Evolutionary conservation across 2,329 filamentous ascomycete species (phyloP).

Genomic region (Thelonectria blattea): DNA sequence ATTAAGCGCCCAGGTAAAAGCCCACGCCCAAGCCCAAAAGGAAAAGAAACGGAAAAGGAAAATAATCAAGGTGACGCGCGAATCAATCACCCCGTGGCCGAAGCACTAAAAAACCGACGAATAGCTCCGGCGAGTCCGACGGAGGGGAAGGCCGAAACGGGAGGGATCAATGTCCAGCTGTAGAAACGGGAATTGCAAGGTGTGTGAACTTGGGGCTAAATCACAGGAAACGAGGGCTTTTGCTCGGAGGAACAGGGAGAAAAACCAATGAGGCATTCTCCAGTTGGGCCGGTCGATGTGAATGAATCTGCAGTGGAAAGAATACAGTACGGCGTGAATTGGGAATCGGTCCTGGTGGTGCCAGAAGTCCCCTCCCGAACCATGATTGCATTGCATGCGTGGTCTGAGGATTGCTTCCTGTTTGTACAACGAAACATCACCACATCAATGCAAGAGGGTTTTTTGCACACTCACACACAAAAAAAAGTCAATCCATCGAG

Average conservation of each 20-base stretch:
- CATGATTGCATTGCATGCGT: neutral
- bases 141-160: too few species aligned
- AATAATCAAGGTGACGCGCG: conserved; percentile 18
- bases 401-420: neutral
- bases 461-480: conserved; percentile 4
- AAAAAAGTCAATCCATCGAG: neutral
- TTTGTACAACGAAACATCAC: neutral
- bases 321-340: neutral
- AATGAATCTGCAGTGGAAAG: neutral
- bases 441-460: neutral
- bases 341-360: neutral
- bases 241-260: too few species aligned
- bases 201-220: too few species aligned
- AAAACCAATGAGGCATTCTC: neutral
- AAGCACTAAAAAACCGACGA: too few species aligned
- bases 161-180: too few species aligned
- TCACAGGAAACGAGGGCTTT: too few species aligned
- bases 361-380: neutral
- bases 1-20: conserved; percentile 32
- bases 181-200: too few species aligned
- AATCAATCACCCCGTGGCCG: conserved; percentile 27
- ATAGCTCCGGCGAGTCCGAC: conserved; percentile 24
- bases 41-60: neutral
- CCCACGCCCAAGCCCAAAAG: too few species aligned
- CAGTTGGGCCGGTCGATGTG: neutral